Evolutionary conservation across 2,329 filamentous ascomycete species (phyloP), one percentile per base, ranked within the genome.

Genomic region (Pseudogymnoascus sp.): DNA sequence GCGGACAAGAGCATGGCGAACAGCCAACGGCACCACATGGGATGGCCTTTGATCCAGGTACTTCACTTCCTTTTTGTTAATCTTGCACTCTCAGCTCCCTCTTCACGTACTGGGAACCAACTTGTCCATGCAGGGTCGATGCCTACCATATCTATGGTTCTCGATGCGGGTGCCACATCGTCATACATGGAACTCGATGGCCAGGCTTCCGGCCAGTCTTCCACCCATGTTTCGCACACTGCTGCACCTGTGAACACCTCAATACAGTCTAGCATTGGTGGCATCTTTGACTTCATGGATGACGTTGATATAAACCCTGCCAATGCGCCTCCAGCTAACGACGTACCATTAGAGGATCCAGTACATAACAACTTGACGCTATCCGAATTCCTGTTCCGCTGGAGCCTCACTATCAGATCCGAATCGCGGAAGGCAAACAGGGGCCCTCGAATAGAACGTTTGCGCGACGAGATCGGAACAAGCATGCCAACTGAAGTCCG

Each of bases 361-460:
- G n/a, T 14, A 16, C 69, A 71, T 11, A 75, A 76, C 61, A 86
- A 86, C 67, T 73, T 77, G 37, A 76, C 77, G 49, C 72, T 83
- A 29, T 65, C 74, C 31, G 76, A 81, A 38, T 84, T 85, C 66
- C 73, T 85, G 33, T 73, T 76, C 38, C 69, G 74, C 37, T 85
- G 83, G 83, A 66, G 60, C 16, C 61, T 62, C 21, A 59, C 62
- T 31, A 26, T 60, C 26, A 29, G 55, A 43, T 35, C 59, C 63
- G 61, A 62, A 64, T 23, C 26, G 23, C 64, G 49, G 45, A 64
- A 62, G 43, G 61, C 60, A 33, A 21, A 38, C 31, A 61, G 61
- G 59, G 68, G 64, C n/a, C 70, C 70, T 11, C 37, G 62, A 11
- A 45, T 69, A 7, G 16, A 58, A 16, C 62, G 65, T 8, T 43